phyloP scores from a whole-genome alignment of 2,329 filamentous ascomycete genomes.

The Xylaria sp. region DNA sequence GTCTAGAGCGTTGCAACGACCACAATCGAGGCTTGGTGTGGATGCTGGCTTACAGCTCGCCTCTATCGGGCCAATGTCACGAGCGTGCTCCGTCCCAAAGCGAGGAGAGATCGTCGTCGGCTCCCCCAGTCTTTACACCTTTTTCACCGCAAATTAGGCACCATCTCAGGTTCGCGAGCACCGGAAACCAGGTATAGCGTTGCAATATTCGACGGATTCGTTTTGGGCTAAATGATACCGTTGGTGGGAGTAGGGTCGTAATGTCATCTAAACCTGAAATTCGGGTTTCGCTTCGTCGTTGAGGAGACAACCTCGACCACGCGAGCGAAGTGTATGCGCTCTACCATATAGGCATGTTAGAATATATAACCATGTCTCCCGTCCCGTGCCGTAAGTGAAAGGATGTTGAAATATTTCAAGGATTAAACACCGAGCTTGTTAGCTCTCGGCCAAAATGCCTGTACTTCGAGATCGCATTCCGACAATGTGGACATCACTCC shows the following conservation, averaged over 20 bases:
- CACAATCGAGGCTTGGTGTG: background rate
- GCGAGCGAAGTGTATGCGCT: background rate
- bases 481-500: slow-evolving; percentile 13
- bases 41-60: background rate
- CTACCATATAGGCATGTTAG: background rate
- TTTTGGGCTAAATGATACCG: background rate
- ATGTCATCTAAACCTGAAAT: background rate
- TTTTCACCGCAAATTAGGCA: background rate
- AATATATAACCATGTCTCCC: background rate
- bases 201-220: slow-evolving; percentile 5
- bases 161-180: background rate
- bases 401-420: background rate
- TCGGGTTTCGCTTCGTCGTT: too few species aligned
- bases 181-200: background rate
- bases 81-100: background rate
- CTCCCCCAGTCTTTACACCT: slow-evolving; percentile 1
- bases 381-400: background rate
- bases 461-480: slow-evolving; percentile 12
- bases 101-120: slow-evolving; percentile 13
- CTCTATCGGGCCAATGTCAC: background rate
- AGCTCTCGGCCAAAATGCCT: slow-evolving; percentile 25
- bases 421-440: background rate
- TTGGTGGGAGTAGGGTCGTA: slow-evolving; percentile 4
- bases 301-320: background rate
- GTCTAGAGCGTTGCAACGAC: background rate